Base-by-base conservation (phyloP, 768 basidiomycete genomes). In the Mycena epipterygia region DNA sequence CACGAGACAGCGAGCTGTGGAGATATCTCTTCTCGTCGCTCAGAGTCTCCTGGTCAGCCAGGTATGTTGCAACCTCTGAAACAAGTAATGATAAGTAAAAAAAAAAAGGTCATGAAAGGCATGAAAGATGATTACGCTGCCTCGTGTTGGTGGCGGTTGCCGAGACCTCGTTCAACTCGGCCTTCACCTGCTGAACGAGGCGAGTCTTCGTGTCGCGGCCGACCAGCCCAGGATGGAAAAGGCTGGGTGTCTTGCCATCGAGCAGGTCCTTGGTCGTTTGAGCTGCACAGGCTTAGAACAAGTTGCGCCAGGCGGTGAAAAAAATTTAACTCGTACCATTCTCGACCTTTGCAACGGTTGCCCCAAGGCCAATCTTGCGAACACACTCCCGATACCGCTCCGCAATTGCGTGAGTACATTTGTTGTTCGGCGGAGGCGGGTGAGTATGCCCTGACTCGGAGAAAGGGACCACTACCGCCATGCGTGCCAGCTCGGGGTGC, bases 1-100 rank as follows among this genome's bases (percentile, higher is more conserved):
- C 68, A 46, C 59, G 61, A 53, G 52, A 49, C 27, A 69, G 32
- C 41, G 59, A 69, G 53, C 68, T 69, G 35, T 69, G 68, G 25
- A 69, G 52, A 35, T 42, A 69, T 46, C 44, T 55, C 35, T 69
- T 57, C 27, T 53, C 59, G 23, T 57, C 51, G 52, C 35, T 49
- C 41, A 63, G 30, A 41, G 27, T n/a, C 37, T 62, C 58, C 44
- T 69, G 68, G 21, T 64, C 68, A 27, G 59, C 55, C 2, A 69
- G 17, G 32, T 69, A 69, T 5, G 46, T 23, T 27, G 59, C 60
- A 4, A 69, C 42, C 53, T 69, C 68, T 69, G 44, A 48, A 68
- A 62, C 14, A 11, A 57, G 44, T n/a, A 59, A 59, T 16, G 19
- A 49, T 59, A 7, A 59, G 56, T 21, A 30, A 33, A 12, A 44